phyloP scores from a whole-genome alignment of 768 basidiomycete genomes.

The Boletus insuetus region DNA sequence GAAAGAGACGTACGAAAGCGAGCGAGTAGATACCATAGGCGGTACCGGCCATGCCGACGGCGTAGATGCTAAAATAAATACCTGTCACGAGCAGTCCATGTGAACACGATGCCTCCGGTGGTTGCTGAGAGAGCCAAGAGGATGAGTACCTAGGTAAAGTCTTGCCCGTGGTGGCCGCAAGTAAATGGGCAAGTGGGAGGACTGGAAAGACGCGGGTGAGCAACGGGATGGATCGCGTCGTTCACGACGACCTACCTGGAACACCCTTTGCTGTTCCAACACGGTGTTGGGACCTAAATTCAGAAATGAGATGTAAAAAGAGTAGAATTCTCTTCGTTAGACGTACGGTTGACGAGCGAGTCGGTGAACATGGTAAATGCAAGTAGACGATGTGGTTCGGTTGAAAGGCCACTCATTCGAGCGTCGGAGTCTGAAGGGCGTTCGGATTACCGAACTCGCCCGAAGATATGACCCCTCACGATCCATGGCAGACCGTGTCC shows the following conservation, averaged over 20 bases:
- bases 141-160: slow-evolving; percentile 58
- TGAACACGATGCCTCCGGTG: background rate
- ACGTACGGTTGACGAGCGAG: slow-evolving; percentile 66
- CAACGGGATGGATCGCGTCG: background rate
- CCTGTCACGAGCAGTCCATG: slow-evolving; percentile 37
- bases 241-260: slow-evolving; percentile 49
- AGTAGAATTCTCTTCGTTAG: too few relatives aligned
- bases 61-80: slow-evolving; percentile 51
- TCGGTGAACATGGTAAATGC: slow-evolving; percentile 45
- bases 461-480: slow-evolving; percentile 19
- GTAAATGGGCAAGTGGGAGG: slow-evolving; percentile 51
- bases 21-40: slow-evolving; percentile 49
- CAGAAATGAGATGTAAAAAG: background rate
- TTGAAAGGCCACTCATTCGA: background rate
- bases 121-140: too few relatives aligned
- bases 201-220: slow-evolving; percentile 17
- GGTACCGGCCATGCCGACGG: slow-evolving; percentile 53
- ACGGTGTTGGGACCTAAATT: slow-evolving; percentile 58
- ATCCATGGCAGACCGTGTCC: slow-evolving; percentile 65
- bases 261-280: slow-evolving; percentile 58
- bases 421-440: slow-evolving; percentile 34
- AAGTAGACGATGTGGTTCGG: background rate
- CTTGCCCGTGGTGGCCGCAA: slow-evolving; percentile 58
- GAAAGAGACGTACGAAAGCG: slow-evolving; percentile 37
- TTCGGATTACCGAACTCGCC: slow-evolving; percentile 37